Conservation (phyloP, 1,284 basidiomycete genomes). For the Ganoderma resinaceum region DNA sequence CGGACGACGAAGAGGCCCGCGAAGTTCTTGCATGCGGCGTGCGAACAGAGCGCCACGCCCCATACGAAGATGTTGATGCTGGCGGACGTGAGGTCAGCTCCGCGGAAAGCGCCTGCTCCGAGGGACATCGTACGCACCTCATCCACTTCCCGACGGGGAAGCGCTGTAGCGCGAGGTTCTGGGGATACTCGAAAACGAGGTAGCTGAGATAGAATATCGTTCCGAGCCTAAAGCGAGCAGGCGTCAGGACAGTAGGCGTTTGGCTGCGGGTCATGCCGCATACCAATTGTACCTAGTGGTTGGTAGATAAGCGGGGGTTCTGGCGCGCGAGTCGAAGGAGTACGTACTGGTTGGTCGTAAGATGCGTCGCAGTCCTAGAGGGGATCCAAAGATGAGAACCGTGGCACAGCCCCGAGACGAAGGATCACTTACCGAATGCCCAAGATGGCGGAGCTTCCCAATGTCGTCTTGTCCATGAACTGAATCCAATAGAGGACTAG, state of each 20-base stretch:
- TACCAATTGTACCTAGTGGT: conserved; percentile 40
- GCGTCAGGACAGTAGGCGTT: neutral
- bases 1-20: conserved; percentile 70
- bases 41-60: conserved; percentile 65
- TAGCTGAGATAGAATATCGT: conserved; percentile 77
- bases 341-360: conserved; percentile 41
- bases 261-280: neutral
- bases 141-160: conserved; percentile 86
- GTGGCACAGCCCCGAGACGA: neutral
- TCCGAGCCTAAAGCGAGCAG: conserved; percentile 58
- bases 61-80: conserved; percentile 76
- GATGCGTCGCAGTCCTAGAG: conserved; percentile 43
- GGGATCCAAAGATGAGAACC: neutral
- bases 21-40: conserved; percentile 79
- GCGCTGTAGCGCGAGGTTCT: conserved; percentile 76
- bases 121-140: conserved; percentile 49
- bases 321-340: neutral
- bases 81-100: neutral
- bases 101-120: neutral
- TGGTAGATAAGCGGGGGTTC: neutral
- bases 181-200: conserved; percentile 73
- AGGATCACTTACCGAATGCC: conserved; percentile 56
- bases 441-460: conserved; percentile 70
- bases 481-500: conserved; percentile 70
- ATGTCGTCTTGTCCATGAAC: conserved; percentile 78